Evolutionary conservation across 2,329 filamentous ascomycete genomes (phyloP).

Genomic region (Fusarium heterosporum): DNA sequence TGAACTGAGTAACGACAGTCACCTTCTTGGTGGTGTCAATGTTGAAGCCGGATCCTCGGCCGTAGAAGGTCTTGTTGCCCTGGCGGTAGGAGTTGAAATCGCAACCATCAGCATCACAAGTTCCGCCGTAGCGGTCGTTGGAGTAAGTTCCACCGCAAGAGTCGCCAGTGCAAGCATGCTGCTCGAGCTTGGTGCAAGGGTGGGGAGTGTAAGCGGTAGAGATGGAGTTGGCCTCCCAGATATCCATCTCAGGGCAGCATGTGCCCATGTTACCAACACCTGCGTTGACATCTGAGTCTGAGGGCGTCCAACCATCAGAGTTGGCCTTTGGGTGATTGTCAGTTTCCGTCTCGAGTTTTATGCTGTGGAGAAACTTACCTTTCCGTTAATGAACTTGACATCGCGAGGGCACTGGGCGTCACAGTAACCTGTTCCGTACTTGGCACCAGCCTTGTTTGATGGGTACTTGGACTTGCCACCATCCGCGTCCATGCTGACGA

Average conservation of each 20-base stretch:
- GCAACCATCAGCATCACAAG: conserved; percentile 76
- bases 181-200: conserved; percentile 65
- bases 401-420: conserved; percentile 66
- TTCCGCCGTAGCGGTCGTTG: conserved; percentile 66
- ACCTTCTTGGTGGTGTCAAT: conserved; percentile 70
- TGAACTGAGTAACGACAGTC: conserved; percentile 76
- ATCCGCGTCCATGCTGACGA: conserved; percentile 70
- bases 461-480: conserved; percentile 64
- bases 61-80: conserved; percentile 73
- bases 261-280: conserved; percentile 65
- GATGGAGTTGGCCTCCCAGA: conserved; percentile 74
- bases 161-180: conserved; percentile 63
- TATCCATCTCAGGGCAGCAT: conserved; percentile 73
- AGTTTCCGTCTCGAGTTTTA: conserved; percentile 34
- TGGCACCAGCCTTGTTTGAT: conserved; percentile 65
- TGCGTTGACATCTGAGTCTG: conserved; percentile 65
- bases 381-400: conserved; percentile 69
- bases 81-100: conserved; percentile 77
- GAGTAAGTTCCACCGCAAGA: conserved; percentile 66
- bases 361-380: conserved; percentile 47
- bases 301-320: conserved; percentile 63
- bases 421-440: conserved; percentile 70
- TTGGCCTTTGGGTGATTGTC: conserved; percentile 58
- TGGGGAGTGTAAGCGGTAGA: conserved; percentile 75
- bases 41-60: conserved; percentile 62